Conservation (phyloP, 768 basidiomycete genomes). For the Russula foetens region DNA sequence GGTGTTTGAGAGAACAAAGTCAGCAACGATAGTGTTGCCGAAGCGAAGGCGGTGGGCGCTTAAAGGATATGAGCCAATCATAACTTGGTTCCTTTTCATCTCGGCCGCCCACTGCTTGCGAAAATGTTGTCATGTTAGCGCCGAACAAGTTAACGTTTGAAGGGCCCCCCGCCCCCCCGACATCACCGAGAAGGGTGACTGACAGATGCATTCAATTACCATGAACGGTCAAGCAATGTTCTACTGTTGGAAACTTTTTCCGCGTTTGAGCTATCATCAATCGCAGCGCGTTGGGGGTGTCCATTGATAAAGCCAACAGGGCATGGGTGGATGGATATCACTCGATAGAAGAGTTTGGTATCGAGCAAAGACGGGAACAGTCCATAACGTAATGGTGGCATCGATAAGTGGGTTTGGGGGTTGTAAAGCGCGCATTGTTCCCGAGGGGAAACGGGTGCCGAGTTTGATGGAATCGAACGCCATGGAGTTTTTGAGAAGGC, state of each 20-base stretch:
- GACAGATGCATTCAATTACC: no score
- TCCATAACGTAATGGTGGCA: not conserved
- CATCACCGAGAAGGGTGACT: not conserved
- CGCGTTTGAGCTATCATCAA: not conserved
- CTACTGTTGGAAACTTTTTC: not conserved
- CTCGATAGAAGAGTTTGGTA: not conserved
- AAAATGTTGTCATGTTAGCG: not conserved
- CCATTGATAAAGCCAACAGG: no score
- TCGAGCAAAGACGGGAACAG: not conserved
- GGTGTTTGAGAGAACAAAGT: slow-evolving; percentile 14
- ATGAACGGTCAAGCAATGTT: not conserved
- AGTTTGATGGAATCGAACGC: slow-evolving; percentile 8
- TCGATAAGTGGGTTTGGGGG: not conserved
- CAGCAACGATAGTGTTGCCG: not conserved
- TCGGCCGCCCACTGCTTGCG: slow-evolving; percentile 1
- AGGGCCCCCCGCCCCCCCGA: not conserved
- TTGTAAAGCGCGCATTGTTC: slow-evolving; percentile 4
- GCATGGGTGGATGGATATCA: not conserved
- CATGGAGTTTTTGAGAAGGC: slow-evolving; percentile 13
- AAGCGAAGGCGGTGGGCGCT: slow-evolving; percentile 5
- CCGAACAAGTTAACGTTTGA: not conserved
- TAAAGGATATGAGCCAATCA: not conserved
- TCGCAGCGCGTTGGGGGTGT: no score
- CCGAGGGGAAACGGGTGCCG: not conserved
- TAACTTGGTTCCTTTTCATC: not conserved